Percentiles rank a stretch among this genome's conserved stretches.
These are phyloP conservation scores for Parsonsia alboflavescens DNA, from an alignment of 257 asterid genomes.

Conservation along the genomic window DNA sequence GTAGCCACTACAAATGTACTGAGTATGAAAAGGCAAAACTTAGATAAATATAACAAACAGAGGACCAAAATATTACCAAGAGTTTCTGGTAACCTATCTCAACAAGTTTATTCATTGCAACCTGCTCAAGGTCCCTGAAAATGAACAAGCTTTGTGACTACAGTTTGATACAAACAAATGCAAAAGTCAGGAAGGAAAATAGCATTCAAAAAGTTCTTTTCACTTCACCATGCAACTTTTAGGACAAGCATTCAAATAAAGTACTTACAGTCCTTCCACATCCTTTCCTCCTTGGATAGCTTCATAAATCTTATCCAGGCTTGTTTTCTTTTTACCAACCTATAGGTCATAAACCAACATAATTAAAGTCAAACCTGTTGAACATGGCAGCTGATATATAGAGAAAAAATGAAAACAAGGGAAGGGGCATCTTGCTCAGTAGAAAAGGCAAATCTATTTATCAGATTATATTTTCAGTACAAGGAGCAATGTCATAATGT, in stretches of 20 bases:
- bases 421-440: background rate
- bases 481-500: background rate
- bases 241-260: constrained; percentile 1
- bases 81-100: constrained; percentile 82
- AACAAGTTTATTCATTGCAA: constrained; percentile 70
- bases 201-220: background rate
- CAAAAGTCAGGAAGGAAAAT: background rate
- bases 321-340: constrained; percentile 61
- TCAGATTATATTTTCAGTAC: background rate
- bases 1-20: background rate
- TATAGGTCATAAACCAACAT: constrained; percentile 29
- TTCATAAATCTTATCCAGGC: constrained; percentile 49
- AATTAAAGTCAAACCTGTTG: background rate
- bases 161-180: background rate
- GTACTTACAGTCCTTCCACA: constrained; percentile 49
- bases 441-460: background rate
- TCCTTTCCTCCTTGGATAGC: constrained; percentile 55
- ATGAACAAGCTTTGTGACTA: constrained; percentile 12
- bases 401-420: background rate
- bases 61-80: constrained; percentile 46
- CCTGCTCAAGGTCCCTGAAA: constrained; percentile 81
- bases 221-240: background rate
- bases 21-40: background rate
- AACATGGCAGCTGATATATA: background rate
- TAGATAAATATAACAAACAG: constrained; percentile 11